Conservation (phyloP, 306 rosid species). For the Begonia loranthoides region DNA sequence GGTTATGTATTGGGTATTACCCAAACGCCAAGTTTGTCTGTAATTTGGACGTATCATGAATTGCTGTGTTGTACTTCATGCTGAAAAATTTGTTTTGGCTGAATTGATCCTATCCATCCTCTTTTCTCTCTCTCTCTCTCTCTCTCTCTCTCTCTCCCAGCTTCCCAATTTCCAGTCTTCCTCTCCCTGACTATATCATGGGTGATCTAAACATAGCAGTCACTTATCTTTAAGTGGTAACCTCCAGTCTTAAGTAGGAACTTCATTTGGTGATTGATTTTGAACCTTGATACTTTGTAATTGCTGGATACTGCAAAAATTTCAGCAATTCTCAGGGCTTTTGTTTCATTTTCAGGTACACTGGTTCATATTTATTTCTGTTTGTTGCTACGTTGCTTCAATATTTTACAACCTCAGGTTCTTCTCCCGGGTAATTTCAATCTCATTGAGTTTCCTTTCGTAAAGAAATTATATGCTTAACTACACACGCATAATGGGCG, state of each 20-base stretch:
- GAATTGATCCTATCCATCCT: background rate
- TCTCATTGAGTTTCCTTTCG: slow-evolving; percentile 11
- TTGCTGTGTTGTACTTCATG: no score
- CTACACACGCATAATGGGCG: background rate
- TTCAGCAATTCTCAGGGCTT: no score
- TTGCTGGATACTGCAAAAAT: no score
- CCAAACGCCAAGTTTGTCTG: no score
- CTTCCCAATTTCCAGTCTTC: background rate
- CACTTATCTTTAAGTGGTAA: no score
- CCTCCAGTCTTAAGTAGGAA: no score
- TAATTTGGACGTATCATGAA: no score
- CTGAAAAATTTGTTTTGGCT: no score
- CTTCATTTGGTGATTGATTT: no score
- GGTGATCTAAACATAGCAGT: no score
- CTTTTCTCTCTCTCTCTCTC: background rate
- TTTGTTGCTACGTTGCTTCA: slow-evolving; percentile 53
- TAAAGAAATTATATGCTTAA: slow-evolving; percentile 9
- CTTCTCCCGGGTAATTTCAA: slow-evolving; percentile 83
- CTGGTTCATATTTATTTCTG: slow-evolving; percentile 51
- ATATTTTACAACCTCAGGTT: slow-evolving; percentile 58
- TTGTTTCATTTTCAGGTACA: slow-evolving; percentile 40
- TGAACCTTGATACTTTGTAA: no score
- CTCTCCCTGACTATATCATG: background rate
- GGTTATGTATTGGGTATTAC: no score
- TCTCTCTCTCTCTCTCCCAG: background rate